Base-by-base conservation (phyloP, 1,284 basidiomycete genomes). In the Fereydounia khargensis region DNA sequence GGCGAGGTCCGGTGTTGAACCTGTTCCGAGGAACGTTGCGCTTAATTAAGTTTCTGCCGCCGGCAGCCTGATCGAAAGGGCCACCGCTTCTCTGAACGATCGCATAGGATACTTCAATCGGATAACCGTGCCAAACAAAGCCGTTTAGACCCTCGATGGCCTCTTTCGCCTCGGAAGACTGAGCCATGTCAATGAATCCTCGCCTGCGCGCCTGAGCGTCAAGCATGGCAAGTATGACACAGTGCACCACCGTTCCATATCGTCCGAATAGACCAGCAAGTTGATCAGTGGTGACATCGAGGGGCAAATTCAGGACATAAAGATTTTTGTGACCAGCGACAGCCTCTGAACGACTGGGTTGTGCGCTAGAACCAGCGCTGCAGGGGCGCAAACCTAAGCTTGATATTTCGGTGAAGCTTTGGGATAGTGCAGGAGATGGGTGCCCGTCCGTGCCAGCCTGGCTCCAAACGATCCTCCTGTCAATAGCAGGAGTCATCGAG, bases 21-120 rank as follows among this genome's bases (percentile, higher is more conserved):
- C 58, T 48, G 36, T 59, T 59, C n/a, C 58, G 55, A 22, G 58
- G 55, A 3, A 62, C 54, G 30, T 59, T 62, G 21, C 58, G 40
- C 39, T 58, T 59, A 37, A 58, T 48, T 11, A 55, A 32, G 25
- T 50, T 50, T 19, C 47, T 36, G 16, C 49, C 58, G 11, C 35
- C 20, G 16, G 9, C 13, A 9, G 38, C 45, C 24, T 62, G 49
- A 11, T 61, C 53, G 33, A 71, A 65, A 10, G 69, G 68, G 6
- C 65, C 61, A 4, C 65, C 65, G 32, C 58, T 63, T 24, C 73
- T 67, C 43, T 75, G 73, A 2, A 75, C 68, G 18, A 73, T 68
- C 16, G 73, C 71, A 39, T 71, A 74, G 4, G 71, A 74, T 14
- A 74, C 72, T 32, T 74, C 73, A 45, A 75, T 61, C 10, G 71